These are phyloP conservation scores for Talaromyces sp. DNA, from an alignment of 2,329 filamentous ascomycete species.

Conservation along the genomic window DNA sequence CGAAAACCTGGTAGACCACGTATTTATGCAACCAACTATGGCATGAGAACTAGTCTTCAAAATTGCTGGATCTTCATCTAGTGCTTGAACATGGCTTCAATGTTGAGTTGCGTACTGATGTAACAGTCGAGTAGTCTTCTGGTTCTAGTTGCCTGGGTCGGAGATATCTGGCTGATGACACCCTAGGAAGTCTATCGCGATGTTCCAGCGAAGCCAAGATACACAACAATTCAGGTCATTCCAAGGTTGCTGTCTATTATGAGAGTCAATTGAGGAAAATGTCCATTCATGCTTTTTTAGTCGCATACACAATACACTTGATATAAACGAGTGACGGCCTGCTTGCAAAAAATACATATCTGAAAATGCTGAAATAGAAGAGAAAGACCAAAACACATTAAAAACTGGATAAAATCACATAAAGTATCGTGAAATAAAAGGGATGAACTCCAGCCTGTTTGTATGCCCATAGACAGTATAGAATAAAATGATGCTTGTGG, in stretches of 20 bases:
- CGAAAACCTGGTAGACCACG: neutral
- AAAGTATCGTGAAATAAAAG: slow-evolving; percentile 16
- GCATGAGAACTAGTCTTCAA: neutral
- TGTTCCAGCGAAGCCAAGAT: too few species aligned
- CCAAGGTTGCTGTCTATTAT: neutral
- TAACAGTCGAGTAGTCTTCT: too few species aligned
- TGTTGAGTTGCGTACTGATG: too few species aligned
- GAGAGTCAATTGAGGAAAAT: neutral
- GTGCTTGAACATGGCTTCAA: too few species aligned
- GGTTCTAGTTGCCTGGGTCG: too few species aligned
- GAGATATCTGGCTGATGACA: too few species aligned
- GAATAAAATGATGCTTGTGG: slow-evolving; percentile 1
- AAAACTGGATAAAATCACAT: slow-evolving; percentile 12
- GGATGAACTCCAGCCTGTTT: slow-evolving; percentile 9
- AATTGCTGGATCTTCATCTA: too few species aligned
- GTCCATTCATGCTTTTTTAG: neutral
- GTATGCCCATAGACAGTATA: slow-evolving; percentile 10
- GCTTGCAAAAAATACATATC: neutral
- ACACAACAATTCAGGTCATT: too few species aligned
- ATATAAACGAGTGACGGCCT: neutral
- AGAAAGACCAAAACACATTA: neutral
- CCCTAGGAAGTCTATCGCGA: too few species aligned
- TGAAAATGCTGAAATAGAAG: neutral
- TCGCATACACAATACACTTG: slow-evolving; percentile 9
- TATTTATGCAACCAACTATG: neutral